Evolutionary conservation across 257 asterid genomes (phyloP), one percentile per base, ranked within the genome.

Genomic region (Solanum ossicruentum): DNA sequence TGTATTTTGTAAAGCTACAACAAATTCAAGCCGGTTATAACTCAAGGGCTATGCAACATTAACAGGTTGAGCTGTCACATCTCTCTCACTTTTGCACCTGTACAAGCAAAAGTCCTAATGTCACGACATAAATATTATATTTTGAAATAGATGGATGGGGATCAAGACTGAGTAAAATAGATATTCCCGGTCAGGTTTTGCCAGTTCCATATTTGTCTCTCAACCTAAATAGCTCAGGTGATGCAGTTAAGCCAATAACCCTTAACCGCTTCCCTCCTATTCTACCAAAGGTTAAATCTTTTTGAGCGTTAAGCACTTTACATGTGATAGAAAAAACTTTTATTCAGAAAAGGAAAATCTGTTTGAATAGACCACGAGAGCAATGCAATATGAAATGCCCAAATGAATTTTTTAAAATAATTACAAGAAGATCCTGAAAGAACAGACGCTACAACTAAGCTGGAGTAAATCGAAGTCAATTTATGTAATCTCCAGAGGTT

Each of bases 11-110:
- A 56, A 87, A 85, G 82, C 84, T 73, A 58, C 57, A 43, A 28
- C 80, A 61, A 36, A 58, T 15, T 47, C 45, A 79, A 71, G 71
- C 72, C 73, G 7, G 41, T 71, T 10, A 28, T 70, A n/a, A 73
- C 43, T 20, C 0, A 28, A 54, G 36, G 12, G 28, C 84, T 73
- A 86, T 63, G 88, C 86, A 84, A 88, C 88, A 43, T 84, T 61
- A 47, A 86, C 89, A 12, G 90, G 82, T 55, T 83, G 87, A 81
- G 87, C 70, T 49, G 69, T 23, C 69, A 67, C 84, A 28, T 88
- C 89, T 58, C 90, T 89, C 72, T 83, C 84, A 17, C 85, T 85
- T 84, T 88, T 88, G 89, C 92, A 89, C 89, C 89, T 89, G 88
- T 9, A 87, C 83, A 72, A 47, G 43, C 87, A 84, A 55, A 7